Evolutionary conservation across 1,139 yeast species (phyloP).

Genomic region (Candida tetrigidarum): DNA sequence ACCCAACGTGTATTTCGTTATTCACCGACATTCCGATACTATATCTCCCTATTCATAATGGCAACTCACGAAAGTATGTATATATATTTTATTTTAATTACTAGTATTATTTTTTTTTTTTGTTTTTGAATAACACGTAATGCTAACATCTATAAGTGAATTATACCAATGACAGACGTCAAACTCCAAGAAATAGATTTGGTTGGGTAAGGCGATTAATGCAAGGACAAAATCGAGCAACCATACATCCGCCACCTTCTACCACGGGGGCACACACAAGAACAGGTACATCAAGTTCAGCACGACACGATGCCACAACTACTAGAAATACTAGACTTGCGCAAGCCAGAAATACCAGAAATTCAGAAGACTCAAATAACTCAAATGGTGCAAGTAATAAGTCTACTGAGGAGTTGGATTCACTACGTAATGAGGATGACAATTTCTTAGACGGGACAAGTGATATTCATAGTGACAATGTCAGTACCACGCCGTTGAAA

Average conservation of each 20-base stretch:
- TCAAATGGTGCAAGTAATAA: not conserved
- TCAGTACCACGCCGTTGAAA: slow-evolving; percentile 56
- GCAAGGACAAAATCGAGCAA: slow-evolving; percentile 43
- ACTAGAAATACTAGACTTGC: not conserved
- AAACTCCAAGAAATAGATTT: slow-evolving; percentile 36
- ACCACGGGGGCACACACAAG: slow-evolving; percentile 9
- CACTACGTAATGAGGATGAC: slow-evolving; percentile 7
- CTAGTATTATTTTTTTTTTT: not conserved
- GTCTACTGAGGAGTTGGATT: slow-evolving; percentile 1
- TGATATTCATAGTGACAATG: slow-evolving; percentile 25
- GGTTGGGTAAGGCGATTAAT: slow-evolving; percentile 52
- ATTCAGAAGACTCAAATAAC: slow-evolving; percentile 1
- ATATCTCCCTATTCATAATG: slow-evolving; percentile 8
- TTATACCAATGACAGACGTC: slow-evolving; percentile 22
- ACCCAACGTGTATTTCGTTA: not conserved
- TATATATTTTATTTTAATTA: not conserved
- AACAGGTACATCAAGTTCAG: not conserved
- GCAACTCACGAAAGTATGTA: slow-evolving; percentile 18
- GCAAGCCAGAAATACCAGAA: not conserved
- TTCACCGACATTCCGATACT: not conserved
- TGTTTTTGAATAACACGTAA: not conserved
- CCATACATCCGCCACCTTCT: slow-evolving; percentile 2
- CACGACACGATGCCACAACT: not conserved
- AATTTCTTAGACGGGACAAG: slow-evolving; percentile 12
- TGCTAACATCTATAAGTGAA: slow-evolving; percentile 13